phyloP scores from a whole-genome alignment of 1,284 basidiomycete genomes.

The Cryptococcus sp. region DNA sequence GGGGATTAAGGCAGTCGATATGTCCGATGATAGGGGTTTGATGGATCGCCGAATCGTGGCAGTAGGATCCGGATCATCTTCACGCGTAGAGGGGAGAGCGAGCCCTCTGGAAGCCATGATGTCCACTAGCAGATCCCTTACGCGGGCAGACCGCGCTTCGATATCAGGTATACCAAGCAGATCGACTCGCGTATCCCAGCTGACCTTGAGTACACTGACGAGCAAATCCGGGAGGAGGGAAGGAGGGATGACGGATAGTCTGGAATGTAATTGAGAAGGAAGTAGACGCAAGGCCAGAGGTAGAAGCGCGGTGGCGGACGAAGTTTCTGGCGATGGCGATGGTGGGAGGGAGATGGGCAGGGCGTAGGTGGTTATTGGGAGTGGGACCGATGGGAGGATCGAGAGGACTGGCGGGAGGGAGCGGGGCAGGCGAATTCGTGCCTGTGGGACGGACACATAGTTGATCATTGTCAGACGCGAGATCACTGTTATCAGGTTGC shows the following conservation, averaged over 20 bases:
- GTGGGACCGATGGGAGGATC: constrained; percentile 40
- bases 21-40: background rate
- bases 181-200: constrained; percentile 43
- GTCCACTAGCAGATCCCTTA: constrained; percentile 31
- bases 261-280: constrained; percentile 38
- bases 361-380: constrained; percentile 38
- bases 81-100: constrained; percentile 12
- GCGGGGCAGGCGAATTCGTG: constrained; percentile 43
- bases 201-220: constrained; percentile 37
- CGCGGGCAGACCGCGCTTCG: constrained; percentile 30
- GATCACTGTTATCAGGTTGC: too few species aligned
- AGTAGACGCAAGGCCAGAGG: constrained; percentile 35
- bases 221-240: constrained; percentile 43
- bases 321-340: constrained; percentile 13
- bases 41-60: too few species aligned
- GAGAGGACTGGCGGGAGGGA: constrained; percentile 46
- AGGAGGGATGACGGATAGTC: constrained; percentile 34
- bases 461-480: background rate
- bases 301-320: constrained; percentile 26
- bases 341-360: constrained; percentile 25
- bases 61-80: background rate
- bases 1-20: constrained; percentile 12
- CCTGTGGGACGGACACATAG: constrained; percentile 11
- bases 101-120: constrained; percentile 29
- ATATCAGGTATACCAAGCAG: constrained; percentile 38